These are phyloP conservation scores for Nannizzia gypsea DNA, from an alignment of 2,329 filamentous ascomycete genomes.

Conservation along the genomic window DNA sequence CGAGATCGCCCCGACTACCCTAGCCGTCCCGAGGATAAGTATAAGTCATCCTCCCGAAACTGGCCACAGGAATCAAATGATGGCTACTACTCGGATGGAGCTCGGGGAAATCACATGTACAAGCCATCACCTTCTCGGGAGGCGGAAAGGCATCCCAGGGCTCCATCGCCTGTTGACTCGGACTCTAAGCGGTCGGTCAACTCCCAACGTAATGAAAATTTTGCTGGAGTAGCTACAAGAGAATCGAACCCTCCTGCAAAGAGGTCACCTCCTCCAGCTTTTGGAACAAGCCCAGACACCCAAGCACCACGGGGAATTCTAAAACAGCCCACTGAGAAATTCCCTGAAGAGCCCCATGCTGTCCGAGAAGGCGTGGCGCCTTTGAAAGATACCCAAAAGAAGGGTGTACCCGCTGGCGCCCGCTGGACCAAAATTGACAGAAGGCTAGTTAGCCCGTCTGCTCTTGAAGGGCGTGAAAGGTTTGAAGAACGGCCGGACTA, in stretches of 20 bases:
- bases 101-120: slow-evolving; percentile 2
- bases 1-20: slow-evolving; percentile 18
- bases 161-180: neutral
- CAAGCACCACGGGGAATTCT: slow-evolving; percentile 64
- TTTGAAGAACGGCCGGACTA: slow-evolving; percentile 89
- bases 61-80: neutral
- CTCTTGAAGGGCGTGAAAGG: slow-evolving; percentile 71
- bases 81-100: slow-evolving; percentile 7
- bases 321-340: slow-evolving; percentile 67
- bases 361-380: slow-evolving; percentile 83
- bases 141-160: neutral
- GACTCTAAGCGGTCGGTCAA: neutral
- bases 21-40: neutral
- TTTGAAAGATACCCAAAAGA: slow-evolving; percentile 69
- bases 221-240: neutral
- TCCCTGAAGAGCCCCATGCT: slow-evolving; percentile 75
- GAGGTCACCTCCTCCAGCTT: slow-evolving; percentile 33
- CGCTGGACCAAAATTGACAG: slow-evolving; percentile 91
- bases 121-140: neutral
- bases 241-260: neutral
- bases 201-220: neutral
- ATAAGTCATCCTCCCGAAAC: neutral
- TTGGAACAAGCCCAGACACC: slow-evolving; percentile 38
- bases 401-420: slow-evolving; percentile 64
- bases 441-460: slow-evolving; percentile 77